Conservation (phyloP, 208 protist species). For the Leishmania major region DNA sequence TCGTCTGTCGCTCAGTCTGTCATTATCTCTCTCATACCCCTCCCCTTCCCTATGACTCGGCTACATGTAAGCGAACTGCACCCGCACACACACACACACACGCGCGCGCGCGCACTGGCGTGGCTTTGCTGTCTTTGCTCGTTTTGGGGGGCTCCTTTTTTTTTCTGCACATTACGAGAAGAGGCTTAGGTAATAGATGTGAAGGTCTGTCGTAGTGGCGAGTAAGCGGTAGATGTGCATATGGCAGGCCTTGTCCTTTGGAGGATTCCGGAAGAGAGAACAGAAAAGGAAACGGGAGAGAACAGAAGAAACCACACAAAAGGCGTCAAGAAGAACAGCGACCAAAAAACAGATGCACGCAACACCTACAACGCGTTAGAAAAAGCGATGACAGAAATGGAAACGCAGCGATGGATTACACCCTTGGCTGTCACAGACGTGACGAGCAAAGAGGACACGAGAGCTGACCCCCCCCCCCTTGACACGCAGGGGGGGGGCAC, state of each 20-base stretch:
- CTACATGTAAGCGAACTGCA: background rate
- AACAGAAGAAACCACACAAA: too few species aligned
- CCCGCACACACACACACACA: background rate
- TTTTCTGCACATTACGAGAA: background rate
- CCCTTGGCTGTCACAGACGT: background rate
- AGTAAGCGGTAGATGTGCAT: background rate
- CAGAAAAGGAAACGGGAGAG: too few species aligned
- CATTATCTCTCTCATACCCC: too few species aligned
- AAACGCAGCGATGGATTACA: background rate
- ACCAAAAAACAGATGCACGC: background rate
- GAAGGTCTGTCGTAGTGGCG: background rate
- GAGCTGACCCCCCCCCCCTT: background rate
- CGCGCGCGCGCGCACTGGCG: background rate
- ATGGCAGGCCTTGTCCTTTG: background rate
- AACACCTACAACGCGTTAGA: background rate
- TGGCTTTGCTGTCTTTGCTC: background rate
- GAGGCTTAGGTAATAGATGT: background rate
- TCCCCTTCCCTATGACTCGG: background rate
- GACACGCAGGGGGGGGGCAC: background rate
- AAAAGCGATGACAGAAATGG: background rate
- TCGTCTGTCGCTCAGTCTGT: background rate
- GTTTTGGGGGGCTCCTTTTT: too few species aligned
- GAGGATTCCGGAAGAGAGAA: background rate
- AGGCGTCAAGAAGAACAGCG: background rate
- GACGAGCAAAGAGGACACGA: too few species aligned